Evolutionary conservation across 2,329 filamentous ascomycete genomes (phyloP).

Genomic region (Fusarium cicatricum): DNA sequence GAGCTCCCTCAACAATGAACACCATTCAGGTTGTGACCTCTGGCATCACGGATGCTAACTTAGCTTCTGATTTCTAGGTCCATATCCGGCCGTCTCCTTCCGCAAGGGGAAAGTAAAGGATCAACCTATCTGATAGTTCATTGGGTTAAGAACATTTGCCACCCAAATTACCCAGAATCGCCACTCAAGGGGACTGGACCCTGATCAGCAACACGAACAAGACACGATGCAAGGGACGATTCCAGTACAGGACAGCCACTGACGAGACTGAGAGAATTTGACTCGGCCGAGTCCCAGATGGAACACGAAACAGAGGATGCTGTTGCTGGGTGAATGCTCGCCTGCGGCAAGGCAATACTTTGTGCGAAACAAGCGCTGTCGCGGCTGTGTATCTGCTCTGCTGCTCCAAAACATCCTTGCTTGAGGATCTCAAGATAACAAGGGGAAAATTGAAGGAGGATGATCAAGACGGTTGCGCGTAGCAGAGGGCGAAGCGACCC

Average conservation of each 20-base stretch:
- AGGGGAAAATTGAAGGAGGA: conserved; percentile 20
- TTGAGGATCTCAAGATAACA: conserved; percentile 15
- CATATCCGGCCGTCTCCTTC: not conserved
- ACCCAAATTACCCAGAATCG: not conserved
- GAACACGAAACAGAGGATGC: conserved; percentile 3
- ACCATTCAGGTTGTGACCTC: too few species aligned
- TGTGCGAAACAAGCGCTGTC: conserved; percentile 38
- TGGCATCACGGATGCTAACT: too few species aligned
- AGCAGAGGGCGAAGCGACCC: conserved; percentile 25
- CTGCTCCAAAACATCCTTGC: not conserved
- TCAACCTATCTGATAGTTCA: not conserved
- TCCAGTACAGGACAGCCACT: not conserved
- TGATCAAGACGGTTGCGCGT: conserved; percentile 9
- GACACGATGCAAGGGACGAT: not conserved
- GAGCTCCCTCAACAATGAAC: too few species aligned
- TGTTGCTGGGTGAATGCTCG: conserved; percentile 11
- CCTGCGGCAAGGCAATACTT: conserved; percentile 16
- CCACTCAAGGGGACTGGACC: conserved; percentile 6
- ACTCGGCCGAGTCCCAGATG: conserved; percentile 17
- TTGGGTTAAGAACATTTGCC: conserved; percentile 8
- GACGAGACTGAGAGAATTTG: not conserved
- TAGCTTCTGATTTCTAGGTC: too few species aligned
- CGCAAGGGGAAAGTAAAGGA: not conserved
- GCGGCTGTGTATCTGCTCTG: conserved; percentile 10
- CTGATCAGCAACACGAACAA: conserved; percentile 19